Evolutionary conservation across 1,284 basidiomycete genomes (phyloP).

Genomic region (Cutaneotrichosporon mucoides): DNA sequence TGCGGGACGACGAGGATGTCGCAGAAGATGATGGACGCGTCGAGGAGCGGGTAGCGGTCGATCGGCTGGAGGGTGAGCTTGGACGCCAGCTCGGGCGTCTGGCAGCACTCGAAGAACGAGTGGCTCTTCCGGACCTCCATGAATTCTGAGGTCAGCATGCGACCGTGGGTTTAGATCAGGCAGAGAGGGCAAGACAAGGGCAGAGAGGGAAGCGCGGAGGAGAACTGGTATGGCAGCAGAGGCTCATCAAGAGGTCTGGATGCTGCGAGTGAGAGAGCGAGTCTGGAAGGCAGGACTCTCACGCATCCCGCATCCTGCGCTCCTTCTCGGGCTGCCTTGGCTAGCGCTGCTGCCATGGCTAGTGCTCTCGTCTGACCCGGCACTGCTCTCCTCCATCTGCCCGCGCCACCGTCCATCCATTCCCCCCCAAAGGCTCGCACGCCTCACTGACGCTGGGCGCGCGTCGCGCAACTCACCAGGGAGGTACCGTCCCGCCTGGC

Average conservation of each 20-base stretch:
- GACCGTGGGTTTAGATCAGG: too few species aligned
- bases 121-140: constrained; percentile 73
- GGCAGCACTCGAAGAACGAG: constrained; percentile 91
- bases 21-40: constrained; percentile 93
- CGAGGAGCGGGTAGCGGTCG: constrained; percentile 73
- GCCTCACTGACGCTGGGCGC: too few species aligned
- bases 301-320: too few species aligned
- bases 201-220: background rate
- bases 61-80: constrained; percentile 90
- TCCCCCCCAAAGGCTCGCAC: too few species aligned
- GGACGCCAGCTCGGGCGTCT: constrained; percentile 75
- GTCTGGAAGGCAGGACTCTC: too few species aligned
- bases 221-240: background rate
- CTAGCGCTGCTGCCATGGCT: too few species aligned
- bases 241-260: background rate
- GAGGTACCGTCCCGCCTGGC: constrained; percentile 93
- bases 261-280: too few species aligned
- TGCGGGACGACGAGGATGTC: constrained; percentile 95
- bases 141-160: constrained; percentile 61
- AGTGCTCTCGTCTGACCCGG: too few species aligned
- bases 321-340: too few species aligned
- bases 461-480: constrained; percentile 63
- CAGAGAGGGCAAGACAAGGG: background rate
- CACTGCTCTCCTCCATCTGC: too few species aligned
- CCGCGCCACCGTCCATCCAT: too few species aligned